Evolutionary conservation across 169 alveolate genomes (phyloP).

Genomic region (Ichthyophthirius multifiliis): DNA sequence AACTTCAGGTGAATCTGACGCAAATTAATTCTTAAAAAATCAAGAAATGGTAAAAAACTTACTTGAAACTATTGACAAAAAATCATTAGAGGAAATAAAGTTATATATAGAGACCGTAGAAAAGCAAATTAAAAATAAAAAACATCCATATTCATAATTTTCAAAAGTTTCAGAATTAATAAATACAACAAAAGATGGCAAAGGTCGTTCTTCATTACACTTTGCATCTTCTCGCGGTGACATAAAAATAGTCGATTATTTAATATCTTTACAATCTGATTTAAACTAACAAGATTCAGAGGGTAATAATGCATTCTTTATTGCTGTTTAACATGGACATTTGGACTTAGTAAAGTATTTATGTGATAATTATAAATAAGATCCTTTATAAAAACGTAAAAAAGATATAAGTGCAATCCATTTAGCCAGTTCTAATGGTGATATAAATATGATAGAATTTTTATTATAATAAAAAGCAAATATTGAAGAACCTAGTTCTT

Average conservation of each 20-base stretch:
- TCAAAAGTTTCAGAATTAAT: constrained; percentile 17
- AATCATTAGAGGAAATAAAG: constrained; percentile 19
- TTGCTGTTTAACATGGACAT: constrained; percentile 41
- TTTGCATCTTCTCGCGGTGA: constrained; percentile 52
- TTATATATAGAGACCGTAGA: background rate
- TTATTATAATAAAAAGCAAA: constrained; percentile 12
- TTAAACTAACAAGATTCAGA: constrained; percentile 29
- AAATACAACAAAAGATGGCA: constrained; percentile 43
- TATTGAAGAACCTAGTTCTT: constrained; percentile 11
- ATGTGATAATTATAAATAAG: constrained; percentile 18
- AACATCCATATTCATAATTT: constrained; percentile 10
- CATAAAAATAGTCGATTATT: constrained; percentile 22
- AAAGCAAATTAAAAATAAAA: constrained; percentile 15
- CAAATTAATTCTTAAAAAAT: background rate
- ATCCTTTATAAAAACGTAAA: constrained; percentile 7
- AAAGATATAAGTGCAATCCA: constrained; percentile 25
- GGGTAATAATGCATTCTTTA: constrained; percentile 35
- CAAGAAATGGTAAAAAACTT: background rate
- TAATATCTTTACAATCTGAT: constrained; percentile 44
- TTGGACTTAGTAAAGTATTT: constrained; percentile 29
- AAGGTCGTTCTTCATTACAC: constrained; percentile 44
- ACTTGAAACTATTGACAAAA: constrained; percentile 7
- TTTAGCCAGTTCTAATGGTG: constrained; percentile 17
- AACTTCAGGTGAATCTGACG: background rate
- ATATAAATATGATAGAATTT: constrained; percentile 12